Conservation (phyloP, 208 protist species). For the Leishmania lainsoni region DNA sequence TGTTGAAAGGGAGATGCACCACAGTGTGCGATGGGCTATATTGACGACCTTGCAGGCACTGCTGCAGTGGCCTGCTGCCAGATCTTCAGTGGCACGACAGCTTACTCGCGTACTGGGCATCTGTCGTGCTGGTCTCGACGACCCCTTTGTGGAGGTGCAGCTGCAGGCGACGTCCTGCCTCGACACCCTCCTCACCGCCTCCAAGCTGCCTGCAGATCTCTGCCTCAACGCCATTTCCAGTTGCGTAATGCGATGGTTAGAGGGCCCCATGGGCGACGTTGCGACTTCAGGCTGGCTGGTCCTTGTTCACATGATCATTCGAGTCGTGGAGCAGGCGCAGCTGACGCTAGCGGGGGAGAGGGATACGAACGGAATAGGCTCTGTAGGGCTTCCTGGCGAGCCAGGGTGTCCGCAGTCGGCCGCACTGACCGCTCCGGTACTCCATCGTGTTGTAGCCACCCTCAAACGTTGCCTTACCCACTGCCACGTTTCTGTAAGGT, state of each 20-base stretch:
- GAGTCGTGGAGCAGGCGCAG: slow-evolving; percentile 36
- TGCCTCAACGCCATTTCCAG: slow-evolving; percentile 47
- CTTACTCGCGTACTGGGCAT: slow-evolving; percentile 46
- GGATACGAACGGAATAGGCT: neutral
- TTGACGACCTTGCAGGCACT: slow-evolving; percentile 37
- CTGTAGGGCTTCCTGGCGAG: neutral
- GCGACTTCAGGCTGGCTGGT: slow-evolving; percentile 58
- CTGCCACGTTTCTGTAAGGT: slow-evolving; percentile 49
- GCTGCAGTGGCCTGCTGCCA: slow-evolving; percentile 20
- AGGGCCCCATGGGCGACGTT: slow-evolving; percentile 22
- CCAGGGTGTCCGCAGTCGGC: neutral
- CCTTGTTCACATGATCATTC: slow-evolving; percentile 52
- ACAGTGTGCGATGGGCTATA: slow-evolving; percentile 47
- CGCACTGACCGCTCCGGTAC: slow-evolving; percentile 37
- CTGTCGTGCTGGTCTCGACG: slow-evolving; percentile 66
- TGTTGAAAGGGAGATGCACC: slow-evolving; percentile 29
- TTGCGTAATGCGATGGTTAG: slow-evolving; percentile 57
- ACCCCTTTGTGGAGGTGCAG: slow-evolving; percentile 78
- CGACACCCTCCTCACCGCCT: slow-evolving; percentile 20
- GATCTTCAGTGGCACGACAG: slow-evolving; percentile 27
- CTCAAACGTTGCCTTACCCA: slow-evolving; percentile 42
- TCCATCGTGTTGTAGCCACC: slow-evolving; percentile 40
- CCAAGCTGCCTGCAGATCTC: slow-evolving; percentile 36
- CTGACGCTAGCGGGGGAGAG: neutral
- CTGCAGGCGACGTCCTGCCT: slow-evolving; percentile 47